Evolutionary conservation across 2,329 filamentous ascomycete species (phyloP), one percentile per base, ranked within the genome.

Genomic region (Lizonia empirigonia): DNA sequence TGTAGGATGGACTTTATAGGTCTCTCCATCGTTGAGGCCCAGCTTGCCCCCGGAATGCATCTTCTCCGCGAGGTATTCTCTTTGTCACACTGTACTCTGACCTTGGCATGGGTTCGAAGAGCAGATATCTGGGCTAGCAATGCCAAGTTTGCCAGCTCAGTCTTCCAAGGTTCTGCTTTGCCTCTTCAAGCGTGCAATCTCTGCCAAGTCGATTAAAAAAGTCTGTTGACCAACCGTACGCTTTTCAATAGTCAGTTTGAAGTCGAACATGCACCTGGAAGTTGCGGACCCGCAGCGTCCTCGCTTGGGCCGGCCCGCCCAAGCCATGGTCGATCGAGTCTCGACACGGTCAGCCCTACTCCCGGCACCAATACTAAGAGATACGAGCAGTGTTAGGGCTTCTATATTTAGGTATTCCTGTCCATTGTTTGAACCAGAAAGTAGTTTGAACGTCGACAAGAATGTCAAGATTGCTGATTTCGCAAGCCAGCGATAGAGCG

Each of bases 131-230:
- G 15, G 13, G n/a, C 19, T 44, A 38, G 42, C 44, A 33, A 29
- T 12, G 26, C 49, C 20, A 47, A 34, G 42, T 20, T 27, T 34
- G n/a, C n/a, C 42, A 46, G 42, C 33, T 47, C 27, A 37, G 37
- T 30, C 38, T 16, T 12, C 32, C n/a, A 20, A 32, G 7, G 26
- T 19, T 4, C 22, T 12, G 7, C 12, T 29, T 38, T 34, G 13
- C 26, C 37, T 27, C 20, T 52, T 33, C n/a, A 27, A 30, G 33
- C 27, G 34, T 23, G 24, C 8, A 20, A 24, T 10, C 26, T 7
- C 20, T 20, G 42, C 26, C 37, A 42, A 47, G 49, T 15, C 15
- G 16, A 26, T 16, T 12, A 22, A 24, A 1, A 23, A 26, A 9
- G 20, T 34, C 18, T 26, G 19, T 41, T 9, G 24, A 16, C 42